Percentiles rank a stretch among this genome's conserved stretches.
Evolutionary conservation across 164 flowering plant species (phyloP).

Genomic region (Piper betle): DNA sequence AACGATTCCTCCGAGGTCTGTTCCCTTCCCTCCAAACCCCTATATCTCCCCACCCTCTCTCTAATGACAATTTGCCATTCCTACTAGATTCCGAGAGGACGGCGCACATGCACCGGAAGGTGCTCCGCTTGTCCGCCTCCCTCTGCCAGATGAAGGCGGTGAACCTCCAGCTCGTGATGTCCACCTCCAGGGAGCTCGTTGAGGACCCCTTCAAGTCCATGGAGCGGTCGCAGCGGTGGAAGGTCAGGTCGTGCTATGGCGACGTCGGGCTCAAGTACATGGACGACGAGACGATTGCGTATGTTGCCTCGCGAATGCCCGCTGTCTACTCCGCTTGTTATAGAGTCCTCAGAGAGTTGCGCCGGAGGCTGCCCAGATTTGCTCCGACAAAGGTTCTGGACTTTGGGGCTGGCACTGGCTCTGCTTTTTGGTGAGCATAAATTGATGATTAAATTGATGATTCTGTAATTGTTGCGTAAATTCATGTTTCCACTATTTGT

Average conservation of each 20-base stretch:
- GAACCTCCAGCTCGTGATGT: slow-evolving; percentile 30
- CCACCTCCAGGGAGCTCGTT: slow-evolving; percentile 56
- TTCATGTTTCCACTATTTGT: slow-evolving; percentile 1
- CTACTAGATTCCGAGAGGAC: slow-evolving; percentile 60
- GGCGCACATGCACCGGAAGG: slow-evolving; percentile 64
- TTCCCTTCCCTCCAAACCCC: neutral
- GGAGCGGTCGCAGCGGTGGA: slow-evolving; percentile 60
- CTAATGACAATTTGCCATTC: neutral
- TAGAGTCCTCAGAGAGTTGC: slow-evolving; percentile 59
- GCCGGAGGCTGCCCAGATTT: slow-evolving; percentile 73
- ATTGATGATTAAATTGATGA: neutral
- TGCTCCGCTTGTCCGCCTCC: slow-evolving; percentile 58
- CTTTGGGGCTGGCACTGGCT: slow-evolving; percentile 96
- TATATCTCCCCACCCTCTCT: neutral
- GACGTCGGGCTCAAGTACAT: slow-evolving; percentile 69
- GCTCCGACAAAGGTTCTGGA: slow-evolving; percentile 73
- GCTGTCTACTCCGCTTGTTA: slow-evolving; percentile 86
- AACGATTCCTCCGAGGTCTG: slow-evolving; percentile 53
- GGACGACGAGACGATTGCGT: slow-evolving; percentile 70
- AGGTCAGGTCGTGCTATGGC: slow-evolving; percentile 64
- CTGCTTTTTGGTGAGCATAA: slow-evolving; percentile 70
- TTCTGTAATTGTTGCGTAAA: neutral
- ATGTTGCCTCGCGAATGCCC: slow-evolving; percentile 97
- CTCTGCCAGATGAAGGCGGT: slow-evolving; percentile 51
- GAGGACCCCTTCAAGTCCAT: slow-evolving; percentile 58